phyloP scores from a whole-genome alignment of 129 eudicot species.

The Flaveria bidentis region DNA sequence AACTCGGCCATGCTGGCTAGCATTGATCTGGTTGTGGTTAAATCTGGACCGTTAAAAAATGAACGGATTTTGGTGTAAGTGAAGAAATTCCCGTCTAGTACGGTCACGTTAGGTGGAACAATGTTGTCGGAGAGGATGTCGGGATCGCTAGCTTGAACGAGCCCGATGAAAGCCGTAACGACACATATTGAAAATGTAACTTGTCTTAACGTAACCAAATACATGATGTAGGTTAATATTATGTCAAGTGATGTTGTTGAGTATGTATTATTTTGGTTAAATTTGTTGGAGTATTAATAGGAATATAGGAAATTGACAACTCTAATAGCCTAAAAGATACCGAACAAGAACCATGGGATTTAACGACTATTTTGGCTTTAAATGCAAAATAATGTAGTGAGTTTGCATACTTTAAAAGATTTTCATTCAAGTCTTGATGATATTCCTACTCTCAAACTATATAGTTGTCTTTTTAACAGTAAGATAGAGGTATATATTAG shows the following conservation, averaged over 20 bases:
- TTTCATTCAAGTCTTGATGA: background rate
- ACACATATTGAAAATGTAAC: conserved; percentile 16
- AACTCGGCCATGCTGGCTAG: conserved; percentile 44
- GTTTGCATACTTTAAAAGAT: background rate
- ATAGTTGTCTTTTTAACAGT: too few species aligned
- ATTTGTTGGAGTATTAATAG: conserved; percentile 15
- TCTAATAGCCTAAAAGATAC: conserved; percentile 18
- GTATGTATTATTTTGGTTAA: background rate
- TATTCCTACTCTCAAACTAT: too few species aligned
- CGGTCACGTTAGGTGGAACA: conserved; percentile 34
- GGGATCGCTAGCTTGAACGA: conserved; percentile 43
- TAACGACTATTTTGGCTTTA: conserved; percentile 18
- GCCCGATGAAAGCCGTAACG: background rate
- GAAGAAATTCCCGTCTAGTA: conserved; percentile 38
- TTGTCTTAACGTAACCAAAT: conserved; percentile 8
- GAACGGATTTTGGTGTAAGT: conserved; percentile 40
- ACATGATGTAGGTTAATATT: background rate
- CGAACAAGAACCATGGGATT: conserved; percentile 34
- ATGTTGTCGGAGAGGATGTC: conserved; percentile 49
- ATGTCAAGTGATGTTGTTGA: background rate
- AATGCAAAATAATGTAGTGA: background rate
- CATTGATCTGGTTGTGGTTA: conserved; percentile 9
- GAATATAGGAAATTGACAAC: background rate
- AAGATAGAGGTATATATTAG: too few species aligned
- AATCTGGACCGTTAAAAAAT: background rate